These are phyloP conservation scores for Clavariopsis aquatica DNA, from an alignment of 495 filamentous ascomycete genomes.

Conservation along the genomic window DNA sequence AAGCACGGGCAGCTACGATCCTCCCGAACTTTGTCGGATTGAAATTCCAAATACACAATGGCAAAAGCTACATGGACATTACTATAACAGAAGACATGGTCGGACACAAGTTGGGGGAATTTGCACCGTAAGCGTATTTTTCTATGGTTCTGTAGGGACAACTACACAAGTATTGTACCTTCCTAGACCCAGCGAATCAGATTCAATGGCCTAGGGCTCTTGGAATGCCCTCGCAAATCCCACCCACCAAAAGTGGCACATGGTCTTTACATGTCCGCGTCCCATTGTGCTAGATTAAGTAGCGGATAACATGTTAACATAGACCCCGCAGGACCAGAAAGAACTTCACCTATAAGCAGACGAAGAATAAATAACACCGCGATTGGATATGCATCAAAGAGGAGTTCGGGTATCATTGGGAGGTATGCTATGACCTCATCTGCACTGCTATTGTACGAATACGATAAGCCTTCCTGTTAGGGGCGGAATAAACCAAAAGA, in stretches of 20 bases:
- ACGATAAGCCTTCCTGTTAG: slow-evolving; percentile 1
- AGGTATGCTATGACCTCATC: slow-evolving; percentile 5
- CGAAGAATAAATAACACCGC: slow-evolving; percentile 66
- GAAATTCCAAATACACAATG: slow-evolving; percentile 92
- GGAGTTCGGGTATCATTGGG: slow-evolving; percentile 35
- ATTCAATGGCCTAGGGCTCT: too few species aligned
- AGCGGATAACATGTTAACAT: slow-evolving; percentile 3
- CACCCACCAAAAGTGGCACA: too few species aligned
- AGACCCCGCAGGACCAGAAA: slow-evolving; percentile 71
- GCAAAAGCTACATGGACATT: slow-evolving; percentile 88
- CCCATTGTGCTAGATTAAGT: background rate
- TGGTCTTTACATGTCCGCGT: background rate
- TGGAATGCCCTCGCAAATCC: too few species aligned
- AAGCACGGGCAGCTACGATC: slow-evolving; percentile 88
- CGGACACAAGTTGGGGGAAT: slow-evolving; percentile 95
- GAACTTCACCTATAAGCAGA: slow-evolving; percentile 75
- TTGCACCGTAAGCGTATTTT: slow-evolving; percentile 69
- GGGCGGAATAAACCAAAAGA: slow-evolving; percentile 17
- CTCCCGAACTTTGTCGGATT: slow-evolving; percentile 94
- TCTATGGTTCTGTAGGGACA: background rate
- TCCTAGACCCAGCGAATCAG: background rate
- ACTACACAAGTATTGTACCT: background rate
- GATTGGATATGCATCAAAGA: slow-evolving; percentile 10
- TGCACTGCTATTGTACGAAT: slow-evolving; percentile 38
- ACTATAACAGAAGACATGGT: slow-evolving; percentile 97